Base-by-base conservation (phyloP, 177 flowering plant species). In the Telopea speciosissima region DNA sequence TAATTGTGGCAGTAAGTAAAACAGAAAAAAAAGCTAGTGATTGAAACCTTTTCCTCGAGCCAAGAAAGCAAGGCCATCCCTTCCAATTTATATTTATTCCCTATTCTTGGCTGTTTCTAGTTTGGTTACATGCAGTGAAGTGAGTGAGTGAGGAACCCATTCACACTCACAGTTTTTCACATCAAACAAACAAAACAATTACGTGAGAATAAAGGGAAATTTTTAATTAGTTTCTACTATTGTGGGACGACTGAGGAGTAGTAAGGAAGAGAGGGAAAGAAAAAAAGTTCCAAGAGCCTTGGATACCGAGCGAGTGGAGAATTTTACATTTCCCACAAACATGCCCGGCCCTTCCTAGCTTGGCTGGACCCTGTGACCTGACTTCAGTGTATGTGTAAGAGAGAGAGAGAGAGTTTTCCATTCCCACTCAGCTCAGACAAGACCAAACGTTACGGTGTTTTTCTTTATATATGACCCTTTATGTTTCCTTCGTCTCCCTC, bases 271-370 rank as follows among this genome's bases (percentile, higher is more conserved):
- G 14, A 44, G 14, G 14, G 49, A 44, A 49, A 49, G 54, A 1
- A 5, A 70, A 76, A 72, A 79, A 74, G 75, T 62, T 74, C 82
- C 83, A 72, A 77, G 80, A 79, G 85, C 87, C 81, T 84, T 73
- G 87, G 80, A 71, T 79, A 72, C 17, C 82, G 87, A 72, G 87
- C 80, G 81, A 84, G 85, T 84, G 87, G 87, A 80, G 77, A 66
- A 69, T 56, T 77, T 79, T 73, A 74, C 80, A 81, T 75, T 80
- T 70, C 86, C 83, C 84, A 84, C 84, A 82, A 83, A 81, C 86
- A 83, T 80, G 83, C 86, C n/a, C n/a, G n/a, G n/a, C n/a, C 83
- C 81, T 77, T 64, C 49, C 68, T 52, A 69, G 33, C 76, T 69
- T 73, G 31, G 31, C 31, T 28, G 52, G 79, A 79, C 73, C 77